Evolutionary conservation across 768 basidiomycete species (phyloP), one percentile per base, ranked within the genome.

Genomic region (Mycena latifolia): DNA sequence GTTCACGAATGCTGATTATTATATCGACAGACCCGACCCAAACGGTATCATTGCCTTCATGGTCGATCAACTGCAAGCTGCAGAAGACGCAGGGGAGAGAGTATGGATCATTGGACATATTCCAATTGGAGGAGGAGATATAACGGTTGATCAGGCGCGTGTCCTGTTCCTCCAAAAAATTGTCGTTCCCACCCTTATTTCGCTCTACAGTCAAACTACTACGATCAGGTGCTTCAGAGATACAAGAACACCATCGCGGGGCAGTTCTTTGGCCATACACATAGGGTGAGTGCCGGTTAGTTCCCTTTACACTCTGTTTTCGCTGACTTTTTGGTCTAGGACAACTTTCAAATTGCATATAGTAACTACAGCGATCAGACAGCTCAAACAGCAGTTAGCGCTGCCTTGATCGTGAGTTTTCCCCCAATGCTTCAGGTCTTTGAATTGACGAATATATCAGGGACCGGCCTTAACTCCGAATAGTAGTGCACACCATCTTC

Each of bases 251-350:
- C 81, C 31, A 79, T 82, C 35, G 79, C 79, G 0, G 80, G 73
- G 5, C 78, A 79, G 52, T 81, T 84, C 66, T 84, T 78, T 59
- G 82, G 82, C 0, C 81, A 84, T 56, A 81, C 74, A 24, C 80
- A 81, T 53, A 69, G 75, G 60, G 77, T 74, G 24, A 27, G 69
- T 22, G 24, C n/a, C n/a, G n/a, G n/a, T n/a, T n/a, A n/a, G n/a
- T 24, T 43, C 11, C 14, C 33, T 35, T 46, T 60, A 18, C 25
- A 29, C 33, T 48, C 20, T 3, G 9, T 25, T 46, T 25, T 46
- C 24, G 14, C 48, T 45, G 28, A 31, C 8, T 8, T 29, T 4
- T 25, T 12, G n/a, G n/a, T 28, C 27, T 37, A 78, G 76, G 80
- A 82, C 76, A 82, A 63, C 80, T 39, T 82, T 60, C 76, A 80